Percentiles rank a stretch among this genome's conserved stretches.
Evolutionary conservation across 2,329 filamentous ascomycete species (phyloP).

Genomic region (Rutstroemia sp.): DNA sequence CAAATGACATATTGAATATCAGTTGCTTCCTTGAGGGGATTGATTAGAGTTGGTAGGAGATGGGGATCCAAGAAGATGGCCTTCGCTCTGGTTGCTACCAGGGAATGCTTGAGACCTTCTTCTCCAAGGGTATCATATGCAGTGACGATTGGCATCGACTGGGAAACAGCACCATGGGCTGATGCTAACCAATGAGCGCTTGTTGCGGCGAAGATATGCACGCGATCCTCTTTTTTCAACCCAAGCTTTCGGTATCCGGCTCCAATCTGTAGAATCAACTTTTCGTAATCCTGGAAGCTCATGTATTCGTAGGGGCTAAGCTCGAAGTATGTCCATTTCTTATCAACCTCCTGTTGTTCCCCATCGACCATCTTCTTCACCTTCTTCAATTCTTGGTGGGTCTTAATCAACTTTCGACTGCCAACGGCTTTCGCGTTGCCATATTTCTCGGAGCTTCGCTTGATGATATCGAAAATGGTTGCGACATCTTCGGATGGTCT

Average conservation of each 20-base stretch:
- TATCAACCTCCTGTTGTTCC: slow-evolving; percentile 69
- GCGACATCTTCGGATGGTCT: slow-evolving; percentile 41
- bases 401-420: slow-evolving; percentile 62
- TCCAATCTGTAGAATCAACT: slow-evolving; percentile 58
- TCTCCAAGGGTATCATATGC: slow-evolving; percentile 89
- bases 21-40: slow-evolving; percentile 49
- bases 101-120: slow-evolving; percentile 75
- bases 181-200: slow-evolving; percentile 40
- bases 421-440: slow-evolving; percentile 58
- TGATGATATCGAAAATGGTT: slow-evolving; percentile 52
- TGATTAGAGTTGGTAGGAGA: slow-evolving; percentile 53
- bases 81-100: slow-evolving; percentile 70
- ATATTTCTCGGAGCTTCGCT: slow-evolving; percentile 54
- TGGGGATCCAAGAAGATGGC: slow-evolving; percentile 84
- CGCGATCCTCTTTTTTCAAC: slow-evolving; percentile 53
- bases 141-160: slow-evolving; percentile 86
- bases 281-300: slow-evolving; percentile 69
- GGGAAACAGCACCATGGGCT: slow-evolving; percentile 55
- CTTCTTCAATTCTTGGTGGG: slow-evolving; percentile 76
- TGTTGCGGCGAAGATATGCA: slow-evolving; percentile 76
- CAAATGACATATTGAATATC: slow-evolving; percentile 46
- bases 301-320: slow-evolving; percentile 70
- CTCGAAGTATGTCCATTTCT: slow-evolving; percentile 83
- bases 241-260: slow-evolving; percentile 65
- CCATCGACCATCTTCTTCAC: slow-evolving; percentile 80